A percentile compares a stretch with the other conserved stretches of the same genome.
These are phyloP conservation scores for Gossypium davidsonii DNA, from an alignment of 441 rosid species.

Conservation along the genomic window DNA sequence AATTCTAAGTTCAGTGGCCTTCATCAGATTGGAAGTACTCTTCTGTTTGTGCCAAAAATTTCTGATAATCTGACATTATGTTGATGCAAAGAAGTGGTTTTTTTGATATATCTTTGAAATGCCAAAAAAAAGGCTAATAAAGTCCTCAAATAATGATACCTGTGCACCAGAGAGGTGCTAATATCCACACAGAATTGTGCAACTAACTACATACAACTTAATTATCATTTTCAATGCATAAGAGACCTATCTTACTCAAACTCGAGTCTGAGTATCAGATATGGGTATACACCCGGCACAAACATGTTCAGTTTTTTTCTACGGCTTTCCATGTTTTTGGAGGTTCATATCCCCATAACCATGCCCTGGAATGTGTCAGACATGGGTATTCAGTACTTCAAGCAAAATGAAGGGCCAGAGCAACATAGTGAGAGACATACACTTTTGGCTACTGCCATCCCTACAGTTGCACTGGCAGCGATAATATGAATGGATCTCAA, in stretches of 20 bases:
- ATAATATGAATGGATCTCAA: not conserved
- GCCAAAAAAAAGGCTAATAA: not conserved
- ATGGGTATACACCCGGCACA: not conserved
- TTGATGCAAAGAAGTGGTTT: not conserved
- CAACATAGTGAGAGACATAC: not conserved
- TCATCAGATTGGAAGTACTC: not conserved
- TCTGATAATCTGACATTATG: not conserved
- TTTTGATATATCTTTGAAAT: not conserved
- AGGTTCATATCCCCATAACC: not conserved
- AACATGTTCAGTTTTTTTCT: not conserved
- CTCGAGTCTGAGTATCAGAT: not conserved
- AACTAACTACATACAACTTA: conserved; percentile 1
- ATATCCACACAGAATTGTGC: not conserved
- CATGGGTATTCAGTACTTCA: not conserved
- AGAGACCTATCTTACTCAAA: not conserved
- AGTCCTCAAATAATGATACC: not conserved
- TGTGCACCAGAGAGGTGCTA: not conserved
- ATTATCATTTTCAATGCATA: not conserved
- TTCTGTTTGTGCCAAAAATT: not conserved
- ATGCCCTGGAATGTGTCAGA: not conserved
- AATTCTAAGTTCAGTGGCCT: not conserved
- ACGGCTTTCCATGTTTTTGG: not conserved
- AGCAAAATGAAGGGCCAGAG: not conserved
- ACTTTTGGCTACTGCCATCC: not conserved
- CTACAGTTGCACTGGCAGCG: not conserved